Conservation (phyloP, 305 asterid genomes). For the Stenogyne calaminthoides region DNA sequence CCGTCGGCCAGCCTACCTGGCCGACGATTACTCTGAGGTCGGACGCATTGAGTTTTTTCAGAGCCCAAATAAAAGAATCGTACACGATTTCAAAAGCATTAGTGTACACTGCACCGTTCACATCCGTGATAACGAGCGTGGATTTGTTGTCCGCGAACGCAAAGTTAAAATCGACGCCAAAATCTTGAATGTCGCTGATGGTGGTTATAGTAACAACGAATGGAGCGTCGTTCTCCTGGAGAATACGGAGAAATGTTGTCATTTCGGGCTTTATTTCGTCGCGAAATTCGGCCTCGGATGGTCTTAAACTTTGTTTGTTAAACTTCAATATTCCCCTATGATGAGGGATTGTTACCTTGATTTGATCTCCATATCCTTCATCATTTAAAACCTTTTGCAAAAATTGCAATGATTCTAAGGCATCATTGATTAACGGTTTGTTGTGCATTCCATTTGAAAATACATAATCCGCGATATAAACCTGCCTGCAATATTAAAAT, state of each 20-base stretch:
- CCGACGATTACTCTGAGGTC: slow-evolving; percentile 30
- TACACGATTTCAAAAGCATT: slow-evolving; percentile 30
- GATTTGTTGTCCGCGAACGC: slow-evolving; percentile 29
- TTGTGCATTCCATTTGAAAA: not conserved
- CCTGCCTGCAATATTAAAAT: not conserved
- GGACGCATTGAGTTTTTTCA: slow-evolving; percentile 30
- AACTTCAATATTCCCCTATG: not conserved
- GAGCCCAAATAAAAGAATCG: slow-evolving; percentile 41
- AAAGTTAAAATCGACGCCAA: slow-evolving; percentile 12
- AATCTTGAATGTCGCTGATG: not conserved
- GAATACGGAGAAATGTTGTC: not conserved
- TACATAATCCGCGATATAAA: not conserved
- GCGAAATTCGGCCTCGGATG: slow-evolving; percentile 8
- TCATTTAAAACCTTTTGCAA: not conserved
- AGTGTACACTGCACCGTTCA: slow-evolving; percentile 28
- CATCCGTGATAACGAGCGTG: slow-evolving; percentile 11
- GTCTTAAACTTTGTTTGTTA: not conserved
- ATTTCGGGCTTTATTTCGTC: not conserved
- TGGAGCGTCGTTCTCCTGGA: not conserved
- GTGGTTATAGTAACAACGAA: not conserved
- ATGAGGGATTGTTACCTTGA: slow-evolving; percentile 5
- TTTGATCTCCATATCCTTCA: not conserved
- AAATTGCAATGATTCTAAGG: not conserved
- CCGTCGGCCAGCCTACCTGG: slow-evolving; percentile 59
- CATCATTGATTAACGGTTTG: no score